Percentiles rank a stretch among this genome's conserved stretches.
phyloP scores from a whole-genome alignment of 306 rosid genomes.

The Herpetospermum pedunculosum region DNA sequence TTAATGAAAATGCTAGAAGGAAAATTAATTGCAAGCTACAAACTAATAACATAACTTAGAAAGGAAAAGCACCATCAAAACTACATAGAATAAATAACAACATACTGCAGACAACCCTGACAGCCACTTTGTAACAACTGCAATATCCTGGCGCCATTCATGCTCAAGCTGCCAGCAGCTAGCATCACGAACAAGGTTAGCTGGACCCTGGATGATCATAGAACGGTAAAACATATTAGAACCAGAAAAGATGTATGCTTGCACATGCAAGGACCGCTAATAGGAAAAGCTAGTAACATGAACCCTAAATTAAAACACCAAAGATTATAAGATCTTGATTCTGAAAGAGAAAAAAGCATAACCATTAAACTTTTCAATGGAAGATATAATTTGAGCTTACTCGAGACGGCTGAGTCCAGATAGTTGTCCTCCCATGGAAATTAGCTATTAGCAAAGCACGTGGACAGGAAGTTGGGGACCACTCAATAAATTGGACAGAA shows the following conservation, averaged over 20 bases:
- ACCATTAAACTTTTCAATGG: conserved; percentile 1
- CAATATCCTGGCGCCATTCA: conserved; percentile 99
- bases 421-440: conserved; percentile 95
- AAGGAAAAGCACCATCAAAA: background rate
- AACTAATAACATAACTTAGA: background rate
- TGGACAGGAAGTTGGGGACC: conserved; percentile 90
- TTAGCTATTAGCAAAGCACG: conserved; percentile 81
- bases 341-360: background rate
- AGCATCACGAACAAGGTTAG: conserved; percentile 81
- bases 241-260: background rate
- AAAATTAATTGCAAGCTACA: background rate
- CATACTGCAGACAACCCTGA: conserved; percentile 93
- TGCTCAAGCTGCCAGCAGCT: conserved; percentile 88
- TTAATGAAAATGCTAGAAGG: background rate
- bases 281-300: background rate
- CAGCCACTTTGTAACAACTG: conserved; percentile 97
- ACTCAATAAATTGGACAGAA: conserved; percentile 96
- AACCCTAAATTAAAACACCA: background rate
- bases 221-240: conserved; percentile 6
- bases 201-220: conserved; percentile 57
- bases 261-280: background rate
- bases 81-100: conserved; percentile 11
- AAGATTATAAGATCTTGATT: background rate
- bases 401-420: conserved; percentile 95
- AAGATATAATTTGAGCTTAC: conserved; percentile 33